phyloP scores from a whole-genome alignment of 495 filamentous ascomycete genomes.

The Penicillium maclennaniae region DNA sequence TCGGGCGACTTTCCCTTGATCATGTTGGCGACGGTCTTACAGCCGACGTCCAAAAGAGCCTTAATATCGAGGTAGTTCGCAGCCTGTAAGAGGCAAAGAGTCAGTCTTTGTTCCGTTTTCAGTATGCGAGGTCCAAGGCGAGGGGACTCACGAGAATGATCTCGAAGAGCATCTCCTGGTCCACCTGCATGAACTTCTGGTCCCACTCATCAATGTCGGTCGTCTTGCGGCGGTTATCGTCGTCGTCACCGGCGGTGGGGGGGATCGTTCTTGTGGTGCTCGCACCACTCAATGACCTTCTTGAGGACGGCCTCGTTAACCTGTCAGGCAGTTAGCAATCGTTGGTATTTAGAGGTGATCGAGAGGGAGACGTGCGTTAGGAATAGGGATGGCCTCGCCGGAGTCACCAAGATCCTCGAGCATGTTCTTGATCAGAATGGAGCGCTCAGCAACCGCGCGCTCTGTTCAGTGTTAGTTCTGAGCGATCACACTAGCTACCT shows the following conservation, averaged over 20 bases:
- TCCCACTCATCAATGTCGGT: conserved; percentile 99
- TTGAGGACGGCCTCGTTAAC: conserved; percentile 89
- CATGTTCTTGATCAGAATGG: conserved; percentile 95
- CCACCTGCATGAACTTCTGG: conserved; percentile 99
- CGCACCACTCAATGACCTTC: conserved; percentile 98
- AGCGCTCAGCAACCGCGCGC: conserved; percentile 82
- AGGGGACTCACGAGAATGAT: conserved; percentile 85
- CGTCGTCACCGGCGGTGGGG: conserved; percentile 77
- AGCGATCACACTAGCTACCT: not conserved
- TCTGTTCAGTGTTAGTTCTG: conserved; percentile 44
- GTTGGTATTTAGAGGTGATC: too few relatives aligned
- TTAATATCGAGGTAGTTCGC: conserved; percentile 74
- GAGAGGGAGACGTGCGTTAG: conserved; percentile 62
- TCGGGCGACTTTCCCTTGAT: conserved; percentile 73
- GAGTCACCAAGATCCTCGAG: conserved; percentile 84
- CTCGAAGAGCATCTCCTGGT: conserved; percentile 99
- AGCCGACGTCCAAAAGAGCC: conserved; percentile 62
- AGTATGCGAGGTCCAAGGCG: not conserved
- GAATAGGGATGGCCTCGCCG: conserved; percentile 71
- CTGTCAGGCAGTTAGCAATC: conserved; percentile 37
- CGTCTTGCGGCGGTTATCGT: conserved; percentile 93
- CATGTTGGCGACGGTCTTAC: conserved; percentile 69
- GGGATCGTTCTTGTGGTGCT: conserved; percentile 87
- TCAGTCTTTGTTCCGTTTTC: conserved; percentile 1
- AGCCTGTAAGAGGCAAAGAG: conserved; percentile 35